Evolutionary conservation across 2,329 filamentous ascomycete species (phyloP), one percentile per base, ranked within the genome.

Genomic region (Exserohilum rostratum): DNA sequence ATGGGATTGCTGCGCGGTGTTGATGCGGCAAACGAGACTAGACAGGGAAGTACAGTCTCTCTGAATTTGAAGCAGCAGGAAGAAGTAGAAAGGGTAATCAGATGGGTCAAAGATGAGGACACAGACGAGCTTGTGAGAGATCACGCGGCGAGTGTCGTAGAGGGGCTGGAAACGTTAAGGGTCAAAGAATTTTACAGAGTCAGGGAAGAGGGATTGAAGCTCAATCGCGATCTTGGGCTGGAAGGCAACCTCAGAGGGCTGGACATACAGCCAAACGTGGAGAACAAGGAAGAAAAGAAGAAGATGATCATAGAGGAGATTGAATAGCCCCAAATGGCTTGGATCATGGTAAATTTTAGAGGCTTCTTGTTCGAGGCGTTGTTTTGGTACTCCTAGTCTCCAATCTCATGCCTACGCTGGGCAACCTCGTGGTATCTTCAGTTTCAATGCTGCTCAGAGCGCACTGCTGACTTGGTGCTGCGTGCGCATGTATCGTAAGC

Each of bases 101-200:
- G 76, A 46, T 91, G 90, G 71, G 80, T 90, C n/a, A 80, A 81
- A 6, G 79, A 77, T 34, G 87, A 85, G 20, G 89, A 92, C 71
- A 82, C 80, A 20, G 89, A 92, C 68, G 87, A 83, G 0, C 74
- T 92, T 37, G 89, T 90, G 10, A 81, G 81, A 58, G 81, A 87
- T 62, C 88, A 91, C 71, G 87, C 87, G 2, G 76, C 75, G 29
- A 87, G 87, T 62, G 86, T 88, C n/a, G 71, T 86, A 10, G 88
- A 90, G 69, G 87, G 84, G 44, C 67, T 91, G 56, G 82, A 87
- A 61, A 84, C 81, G 53, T 87, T 85, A 83, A 80, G 82, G 53
- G 74, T 87, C 70, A 79, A 82, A 49, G 78, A 72, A 47, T 60
- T 86, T 50, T 68, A 85, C 37, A 79, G 78, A 20, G 58, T 74